Evolutionary conservation across 1,139 yeast species (phyloP).

Genomic region (Magnusiomyces tetraspermus): DNA sequence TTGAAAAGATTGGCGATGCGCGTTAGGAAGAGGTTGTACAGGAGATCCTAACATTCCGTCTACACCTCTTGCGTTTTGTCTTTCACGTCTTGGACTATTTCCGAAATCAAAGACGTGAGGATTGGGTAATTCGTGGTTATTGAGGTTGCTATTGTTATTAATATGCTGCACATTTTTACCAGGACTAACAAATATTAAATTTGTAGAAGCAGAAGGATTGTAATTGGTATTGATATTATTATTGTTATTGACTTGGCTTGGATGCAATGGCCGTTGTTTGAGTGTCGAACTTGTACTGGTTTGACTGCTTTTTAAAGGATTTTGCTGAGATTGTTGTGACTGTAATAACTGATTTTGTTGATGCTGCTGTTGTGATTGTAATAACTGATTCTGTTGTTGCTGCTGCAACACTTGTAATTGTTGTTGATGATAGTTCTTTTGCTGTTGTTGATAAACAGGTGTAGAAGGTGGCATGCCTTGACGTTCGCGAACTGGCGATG

Average conservation of each 20-base stretch:
- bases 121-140: neutral
- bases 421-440: neutral
- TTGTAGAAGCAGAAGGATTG: neutral
- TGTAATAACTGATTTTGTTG: neutral
- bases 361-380: constrained; percentile 1
- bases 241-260: neutral
- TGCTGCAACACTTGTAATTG: neutral
- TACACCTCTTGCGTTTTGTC: neutral
- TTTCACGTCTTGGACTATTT: neutral
- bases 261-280: neutral
- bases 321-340: neutral
- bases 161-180: neutral
- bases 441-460: neutral
- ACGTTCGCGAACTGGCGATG: neutral
- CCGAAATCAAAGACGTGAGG: neutral
- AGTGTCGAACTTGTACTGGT: neutral
- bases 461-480: neutral
- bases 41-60: neutral
- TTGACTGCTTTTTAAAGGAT: neutral
- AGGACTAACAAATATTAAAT: no score
- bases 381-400: no score
- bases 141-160: neutral
- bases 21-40: neutral
- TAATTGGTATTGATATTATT: neutral
- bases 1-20: neutral